Percentiles rank a stretch among this genome's conserved stretches.
phyloP scores from a whole-genome alignment of 1,284 basidiomycete species.

The Leccinum angustisporum region DNA sequence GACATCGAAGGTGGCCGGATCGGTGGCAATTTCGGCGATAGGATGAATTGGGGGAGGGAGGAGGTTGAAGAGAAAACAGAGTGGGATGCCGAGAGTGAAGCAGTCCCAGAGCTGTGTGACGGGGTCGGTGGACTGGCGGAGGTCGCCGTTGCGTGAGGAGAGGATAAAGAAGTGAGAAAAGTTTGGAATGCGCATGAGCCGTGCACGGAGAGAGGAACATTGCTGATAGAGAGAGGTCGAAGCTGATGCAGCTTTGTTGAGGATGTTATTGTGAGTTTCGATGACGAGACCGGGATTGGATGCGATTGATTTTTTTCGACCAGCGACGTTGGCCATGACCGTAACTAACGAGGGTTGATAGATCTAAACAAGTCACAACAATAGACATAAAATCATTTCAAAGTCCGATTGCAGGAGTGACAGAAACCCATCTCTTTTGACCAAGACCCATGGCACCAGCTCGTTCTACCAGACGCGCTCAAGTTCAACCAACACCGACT shows the following conservation, averaged over 20 bases:
- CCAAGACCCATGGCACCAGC: conserved; percentile 79
- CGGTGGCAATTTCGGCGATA: conserved; percentile 65
- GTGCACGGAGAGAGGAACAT: conserved; percentile 72
- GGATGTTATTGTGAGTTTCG: conserved; percentile 77
- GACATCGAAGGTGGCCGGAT: conserved; percentile 61
- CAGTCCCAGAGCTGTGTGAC: conserved; percentile 95
- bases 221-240: conserved; percentile 86
- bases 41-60: conserved; percentile 67
- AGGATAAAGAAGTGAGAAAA: conserved; percentile 71
- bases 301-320: conserved; percentile 80
- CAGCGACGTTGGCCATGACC: conserved; percentile 60
- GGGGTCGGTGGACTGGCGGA: conserved; percentile 76
- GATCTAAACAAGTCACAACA: conserved; percentile 30
- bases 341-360: conserved; percentile 11
- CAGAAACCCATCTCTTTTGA: conserved; percentile 29
- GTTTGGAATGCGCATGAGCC: conserved; percentile 71
- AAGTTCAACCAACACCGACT: conserved; percentile 32
- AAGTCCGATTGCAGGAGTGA: conserved; percentile 33
- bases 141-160: conserved; percentile 50
- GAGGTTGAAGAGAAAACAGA: conserved; percentile 95
- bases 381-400: conserved; percentile 10
- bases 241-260: conserved; percentile 81
- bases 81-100: conserved; percentile 89
- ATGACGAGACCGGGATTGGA: conserved; percentile 65
- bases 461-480: conserved; percentile 49